Percentiles rank a stretch among this genome's conserved stretches.
phyloP scores from a whole-genome alignment of 768 basidiomycete species.

The Chiua virens region DNA sequence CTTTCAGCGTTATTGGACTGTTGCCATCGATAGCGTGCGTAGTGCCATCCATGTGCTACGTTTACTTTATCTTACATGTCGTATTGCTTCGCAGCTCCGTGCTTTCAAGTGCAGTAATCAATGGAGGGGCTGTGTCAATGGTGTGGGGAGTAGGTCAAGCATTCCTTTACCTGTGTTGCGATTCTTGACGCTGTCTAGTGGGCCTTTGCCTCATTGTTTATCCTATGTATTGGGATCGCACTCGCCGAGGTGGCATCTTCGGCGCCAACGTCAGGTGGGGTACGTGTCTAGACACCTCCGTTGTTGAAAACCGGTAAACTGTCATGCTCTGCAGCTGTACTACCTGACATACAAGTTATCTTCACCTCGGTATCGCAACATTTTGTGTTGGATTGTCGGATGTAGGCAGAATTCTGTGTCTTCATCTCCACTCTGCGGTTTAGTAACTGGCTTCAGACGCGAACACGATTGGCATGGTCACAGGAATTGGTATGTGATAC shows the following conservation, averaged over 20 bases:
- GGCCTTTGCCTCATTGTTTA: constrained; percentile 34
- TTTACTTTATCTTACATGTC: background rate
- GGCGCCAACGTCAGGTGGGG: constrained; percentile 40
- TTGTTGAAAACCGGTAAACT: background rate
- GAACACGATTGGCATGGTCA: constrained; percentile 52
- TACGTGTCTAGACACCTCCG: constrained; percentile 16
- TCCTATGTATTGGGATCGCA: constrained; percentile 37
- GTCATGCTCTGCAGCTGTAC: constrained; percentile 43
- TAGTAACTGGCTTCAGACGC: constrained; percentile 33
- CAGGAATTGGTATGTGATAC: constrained; percentile 29
- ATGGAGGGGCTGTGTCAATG: constrained; percentile 47
- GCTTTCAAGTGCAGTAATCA: constrained; percentile 42
- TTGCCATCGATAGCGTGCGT: constrained; percentile 60
- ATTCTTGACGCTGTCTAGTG: constrained; percentile 22
- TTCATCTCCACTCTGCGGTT: background rate
- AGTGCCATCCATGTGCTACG: constrained; percentile 10
- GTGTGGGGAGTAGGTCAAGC: constrained; percentile 37
- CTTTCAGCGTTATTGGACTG: constrained; percentile 67
- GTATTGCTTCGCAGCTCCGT: constrained; percentile 38
- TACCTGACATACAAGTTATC: constrained; percentile 64
- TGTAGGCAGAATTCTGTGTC: constrained; percentile 38
- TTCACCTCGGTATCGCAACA: constrained; percentile 52
- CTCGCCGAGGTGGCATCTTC: constrained; percentile 40
- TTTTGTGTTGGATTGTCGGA: constrained; percentile 67
- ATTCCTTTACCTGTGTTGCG: background rate